Evolutionary conservation across 495 filamentous ascomycete genomes (phyloP).

Genomic region (Parmelia sp.): DNA sequence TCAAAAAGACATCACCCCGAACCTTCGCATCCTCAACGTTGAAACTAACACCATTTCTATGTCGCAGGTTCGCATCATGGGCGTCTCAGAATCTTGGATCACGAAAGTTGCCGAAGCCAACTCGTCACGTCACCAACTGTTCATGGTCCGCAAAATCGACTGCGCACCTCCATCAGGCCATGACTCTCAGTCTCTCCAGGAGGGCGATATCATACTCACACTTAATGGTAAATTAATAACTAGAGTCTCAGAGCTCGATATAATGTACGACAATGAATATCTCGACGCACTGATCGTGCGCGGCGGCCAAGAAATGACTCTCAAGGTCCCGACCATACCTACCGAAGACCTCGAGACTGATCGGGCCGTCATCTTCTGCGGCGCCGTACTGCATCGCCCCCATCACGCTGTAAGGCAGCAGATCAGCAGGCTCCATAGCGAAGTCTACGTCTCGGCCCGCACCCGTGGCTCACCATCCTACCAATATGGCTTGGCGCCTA

Average conservation of each 20-base stretch:
- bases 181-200: conserved; percentile 53
- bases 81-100: conserved; percentile 93
- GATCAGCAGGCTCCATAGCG: conserved; percentile 90
- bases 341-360: conserved; percentile 90
- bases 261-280: conserved; percentile 87
- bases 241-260: conserved; percentile 81
- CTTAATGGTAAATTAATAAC: conserved; percentile 91
- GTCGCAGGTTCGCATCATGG: conserved; percentile 97
- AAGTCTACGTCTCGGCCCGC: conserved; percentile 90
- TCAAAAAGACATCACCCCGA: conserved; percentile 67
- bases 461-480: conserved; percentile 79
- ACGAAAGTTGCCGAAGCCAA: conserved; percentile 78
- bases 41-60: conserved; percentile 95
- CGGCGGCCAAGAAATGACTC: conserved; percentile 66
- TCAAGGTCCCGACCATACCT: conserved; percentile 78
- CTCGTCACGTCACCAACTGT: conserved; percentile 86
- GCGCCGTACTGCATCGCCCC: conserved; percentile 84
- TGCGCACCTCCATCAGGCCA: conserved; percentile 49
- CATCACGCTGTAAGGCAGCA: conserved; percentile 97
- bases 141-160: conserved; percentile 95
- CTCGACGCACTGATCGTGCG: conserved; percentile 86
- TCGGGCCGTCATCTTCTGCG: conserved; percentile 88
- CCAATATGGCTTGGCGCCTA: conserved; percentile 87
- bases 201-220: conserved; percentile 89
- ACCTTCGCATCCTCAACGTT: conserved; percentile 81